A percentile compares a stretch with the other conserved stretches of the same genome.
phyloP scores from a whole-genome alignment of 73 alveolate species.

The Stentor roeselii region DNA sequence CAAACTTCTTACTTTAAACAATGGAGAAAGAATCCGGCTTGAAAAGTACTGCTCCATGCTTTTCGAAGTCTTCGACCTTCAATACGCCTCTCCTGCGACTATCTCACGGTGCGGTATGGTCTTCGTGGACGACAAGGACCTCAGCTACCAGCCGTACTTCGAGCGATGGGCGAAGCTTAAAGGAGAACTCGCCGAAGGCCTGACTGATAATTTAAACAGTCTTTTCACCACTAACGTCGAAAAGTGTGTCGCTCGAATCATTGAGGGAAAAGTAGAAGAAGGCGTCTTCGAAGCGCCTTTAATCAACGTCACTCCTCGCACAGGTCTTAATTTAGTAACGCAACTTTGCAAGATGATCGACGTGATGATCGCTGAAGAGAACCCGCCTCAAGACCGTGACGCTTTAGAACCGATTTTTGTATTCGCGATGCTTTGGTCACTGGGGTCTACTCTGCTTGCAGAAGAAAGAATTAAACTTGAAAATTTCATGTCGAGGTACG shows the following conservation, averaged over 20 bases:
- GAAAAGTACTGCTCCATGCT: constrained; percentile 88
- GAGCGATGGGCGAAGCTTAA: constrained; percentile 46
- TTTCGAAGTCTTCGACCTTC: constrained; percentile 86
- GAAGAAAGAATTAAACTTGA: constrained; percentile 94
- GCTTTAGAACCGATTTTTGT: constrained; percentile 90
- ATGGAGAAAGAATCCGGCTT: constrained; percentile 98
- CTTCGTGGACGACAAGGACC: constrained; percentile 88
- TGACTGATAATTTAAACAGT: constrained; percentile 53
- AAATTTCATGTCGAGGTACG: constrained; percentile 74
- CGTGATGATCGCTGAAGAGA: constrained; percentile 86
- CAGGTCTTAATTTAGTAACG: constrained; percentile 79
- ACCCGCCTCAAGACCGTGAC: constrained; percentile 90
- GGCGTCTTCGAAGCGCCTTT: constrained; percentile 79
- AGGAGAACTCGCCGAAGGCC: constrained; percentile 29
- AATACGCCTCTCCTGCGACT: constrained; percentile 99
- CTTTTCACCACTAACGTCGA: constrained; percentile 68
- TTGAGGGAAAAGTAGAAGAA: constrained; percentile 75
- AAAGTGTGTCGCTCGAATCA: constrained; percentile 61
- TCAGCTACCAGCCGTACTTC: constrained; percentile 55
- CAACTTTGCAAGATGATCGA: constrained; percentile 87
- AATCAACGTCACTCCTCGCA: constrained; percentile 66
- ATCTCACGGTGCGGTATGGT: constrained; percentile 99
- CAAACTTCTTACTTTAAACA: constrained; percentile 94
- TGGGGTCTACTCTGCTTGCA: constrained; percentile 91
- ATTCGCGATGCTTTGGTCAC: constrained; percentile 97